Conservation (phyloP, 257 asterid genomes). For the Apocynum venetum region DNA sequence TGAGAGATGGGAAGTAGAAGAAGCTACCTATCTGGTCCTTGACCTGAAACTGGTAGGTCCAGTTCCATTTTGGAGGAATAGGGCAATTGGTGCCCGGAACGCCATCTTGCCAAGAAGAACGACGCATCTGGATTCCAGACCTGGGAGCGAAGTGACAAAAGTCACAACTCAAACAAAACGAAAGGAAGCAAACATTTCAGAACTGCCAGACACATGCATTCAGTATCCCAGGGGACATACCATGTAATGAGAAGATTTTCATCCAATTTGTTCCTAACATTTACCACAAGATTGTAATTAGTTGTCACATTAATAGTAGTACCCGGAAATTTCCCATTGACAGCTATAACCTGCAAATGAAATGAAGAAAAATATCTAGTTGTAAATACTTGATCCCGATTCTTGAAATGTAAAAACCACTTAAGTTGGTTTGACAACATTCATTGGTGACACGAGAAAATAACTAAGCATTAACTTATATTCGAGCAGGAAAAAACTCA, state of each 20-base stretch:
- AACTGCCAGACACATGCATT: neutral
- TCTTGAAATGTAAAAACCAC: neutral
- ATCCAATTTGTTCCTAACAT: constrained; percentile 78
- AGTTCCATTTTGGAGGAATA: constrained; percentile 69
- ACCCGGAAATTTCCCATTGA: constrained; percentile 84
- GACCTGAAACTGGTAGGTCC: constrained; percentile 95
- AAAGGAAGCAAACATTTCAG: neutral
- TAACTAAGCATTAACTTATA: neutral
- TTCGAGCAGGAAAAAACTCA: neutral
- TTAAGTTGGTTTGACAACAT: neutral
- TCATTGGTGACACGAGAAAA: neutral
- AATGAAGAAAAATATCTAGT: neutral
- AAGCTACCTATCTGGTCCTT: constrained; percentile 98
- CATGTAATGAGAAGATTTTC: constrained; percentile 81
- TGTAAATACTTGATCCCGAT: neutral
- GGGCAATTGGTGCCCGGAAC: constrained; percentile 95
- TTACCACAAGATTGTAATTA: constrained; percentile 75
- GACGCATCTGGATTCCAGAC: constrained; percentile 95
- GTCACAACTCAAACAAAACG: neutral
- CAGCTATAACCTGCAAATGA: constrained; percentile 68
- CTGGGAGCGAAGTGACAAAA: constrained; percentile 29
- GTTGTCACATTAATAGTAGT: constrained; percentile 81
- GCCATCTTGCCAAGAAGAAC: constrained; percentile 92
- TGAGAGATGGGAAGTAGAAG: constrained; percentile 77
- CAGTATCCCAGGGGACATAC: constrained; percentile 29